Percentiles rank a stretch among this genome's conserved stretches.
These are phyloP conservation scores for Bruguiera sexangula DNA, from an alignment of 345 rosid genomes.

Conservation along the genomic window DNA sequence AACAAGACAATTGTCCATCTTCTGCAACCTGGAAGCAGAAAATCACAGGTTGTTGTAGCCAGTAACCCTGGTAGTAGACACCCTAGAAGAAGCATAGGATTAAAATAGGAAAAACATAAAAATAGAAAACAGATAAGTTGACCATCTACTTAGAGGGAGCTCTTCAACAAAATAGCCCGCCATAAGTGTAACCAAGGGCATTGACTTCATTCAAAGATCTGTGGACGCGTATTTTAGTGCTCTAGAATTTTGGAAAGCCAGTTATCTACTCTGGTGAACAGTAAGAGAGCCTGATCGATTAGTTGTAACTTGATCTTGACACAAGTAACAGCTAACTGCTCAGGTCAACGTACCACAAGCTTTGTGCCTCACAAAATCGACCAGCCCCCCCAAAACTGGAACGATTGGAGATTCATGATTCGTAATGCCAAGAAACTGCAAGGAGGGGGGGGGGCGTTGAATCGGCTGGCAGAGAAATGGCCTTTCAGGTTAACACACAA, in stretches of 20 bases:
- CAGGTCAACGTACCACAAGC: conserved; percentile 11
- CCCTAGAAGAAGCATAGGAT: neutral
- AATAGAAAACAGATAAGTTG: neutral
- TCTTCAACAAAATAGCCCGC: neutral
- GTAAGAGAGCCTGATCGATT: conserved; percentile 1
- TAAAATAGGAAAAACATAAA: neutral
- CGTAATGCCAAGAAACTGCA: conserved; percentile 33
- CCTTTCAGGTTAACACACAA: conserved; percentile 35
- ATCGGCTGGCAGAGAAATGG: conserved; percentile 21
- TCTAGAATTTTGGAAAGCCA: conserved; percentile 5
- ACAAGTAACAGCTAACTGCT: conserved; percentile 11
- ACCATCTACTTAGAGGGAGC: neutral
- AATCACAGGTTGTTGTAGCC: neutral
- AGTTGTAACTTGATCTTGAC: neutral
- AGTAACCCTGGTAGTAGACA: neutral
- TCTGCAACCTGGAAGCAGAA: neutral
- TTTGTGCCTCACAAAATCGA: conserved; percentile 13
- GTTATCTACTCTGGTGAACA: neutral
- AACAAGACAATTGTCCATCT: neutral
- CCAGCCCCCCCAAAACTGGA: conserved; percentile 9
- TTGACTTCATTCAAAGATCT: conserved; percentile 7
- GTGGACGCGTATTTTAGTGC: neutral
- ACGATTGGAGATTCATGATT: conserved; percentile 6
- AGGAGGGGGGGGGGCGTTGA: conserved; percentile 15
- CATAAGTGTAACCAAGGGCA: neutral